These are phyloP conservation scores for Hordeum pubiflorum DNA, from an alignment of 202 grass and related monocot species.

Conservation along the genomic window DNA sequence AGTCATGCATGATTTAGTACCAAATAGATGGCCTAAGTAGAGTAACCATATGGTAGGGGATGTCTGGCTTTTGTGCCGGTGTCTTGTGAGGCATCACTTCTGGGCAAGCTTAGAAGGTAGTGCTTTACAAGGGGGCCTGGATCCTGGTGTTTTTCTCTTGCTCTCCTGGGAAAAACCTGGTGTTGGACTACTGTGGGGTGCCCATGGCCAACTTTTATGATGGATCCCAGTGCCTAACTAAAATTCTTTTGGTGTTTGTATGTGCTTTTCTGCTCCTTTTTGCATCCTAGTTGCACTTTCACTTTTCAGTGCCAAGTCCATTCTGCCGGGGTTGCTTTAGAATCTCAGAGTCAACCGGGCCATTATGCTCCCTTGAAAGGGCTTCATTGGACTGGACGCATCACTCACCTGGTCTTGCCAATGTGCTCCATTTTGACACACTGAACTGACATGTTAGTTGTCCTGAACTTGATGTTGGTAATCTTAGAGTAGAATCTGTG, in stretches of 20 bases:
- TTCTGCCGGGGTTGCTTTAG: neutral
- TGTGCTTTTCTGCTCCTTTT: constrained; percentile 4
- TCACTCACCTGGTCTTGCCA: neutral
- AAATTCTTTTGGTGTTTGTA: neutral
- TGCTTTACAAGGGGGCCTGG: constrained; percentile 23
- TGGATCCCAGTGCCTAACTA: neutral
- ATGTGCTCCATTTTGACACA: neutral
- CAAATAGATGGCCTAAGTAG: neutral
- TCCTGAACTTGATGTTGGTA: neutral
- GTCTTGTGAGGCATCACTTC: neutral
- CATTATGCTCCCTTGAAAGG: neutral
- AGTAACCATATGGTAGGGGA: neutral
- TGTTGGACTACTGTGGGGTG: neutral
- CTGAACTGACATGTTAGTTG: neutral
- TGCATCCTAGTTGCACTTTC: neutral
- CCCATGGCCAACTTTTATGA: neutral
- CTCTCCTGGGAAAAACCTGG: neutral
- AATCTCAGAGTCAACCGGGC: neutral
- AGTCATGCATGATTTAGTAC: constrained; percentile 5
- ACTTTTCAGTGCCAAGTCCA: neutral
- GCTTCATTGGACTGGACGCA: neutral
- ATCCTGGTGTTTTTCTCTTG: constrained; percentile 5
- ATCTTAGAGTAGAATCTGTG: neutral
- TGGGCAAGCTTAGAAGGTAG: constrained; percentile 20
- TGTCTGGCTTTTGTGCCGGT: constrained; percentile 13